Percentiles rank a stretch among this genome's conserved stretches.
These are phyloP conservation scores for Phymatotrichopsis omnivora DNA, from an alignment of 2,329 filamentous ascomycete genomes.

Conservation along the genomic window DNA sequence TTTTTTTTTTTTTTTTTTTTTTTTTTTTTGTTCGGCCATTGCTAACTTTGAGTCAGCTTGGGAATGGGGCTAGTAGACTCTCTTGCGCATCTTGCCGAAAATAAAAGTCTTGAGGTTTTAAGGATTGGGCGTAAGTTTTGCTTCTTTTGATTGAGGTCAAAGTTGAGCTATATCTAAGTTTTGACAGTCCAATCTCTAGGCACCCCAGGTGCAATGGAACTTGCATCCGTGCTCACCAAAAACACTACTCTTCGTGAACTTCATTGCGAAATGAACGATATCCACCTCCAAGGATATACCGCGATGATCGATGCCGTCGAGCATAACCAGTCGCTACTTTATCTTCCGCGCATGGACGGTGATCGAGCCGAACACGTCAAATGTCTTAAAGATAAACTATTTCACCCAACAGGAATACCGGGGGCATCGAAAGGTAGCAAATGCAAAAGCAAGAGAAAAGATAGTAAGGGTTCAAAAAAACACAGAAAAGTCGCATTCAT, in stretches of 20 bases:
- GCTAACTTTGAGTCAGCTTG: no score
- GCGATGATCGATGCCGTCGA: conserved; percentile 59
- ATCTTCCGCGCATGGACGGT: conserved; percentile 52
- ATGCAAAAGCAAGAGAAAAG: conserved; percentile 22
- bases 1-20: no score
- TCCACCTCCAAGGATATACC: conserved; percentile 59
- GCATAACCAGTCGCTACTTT: conserved; percentile 52
- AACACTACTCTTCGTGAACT: conserved; percentile 55
- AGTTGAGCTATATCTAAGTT: conserved; percentile 7
- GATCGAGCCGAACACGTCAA: conserved; percentile 53
- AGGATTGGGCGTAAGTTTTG: conserved; percentile 44
- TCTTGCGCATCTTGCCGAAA: conserved; percentile 53
- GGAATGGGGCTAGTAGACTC: conserved; percentile 59
- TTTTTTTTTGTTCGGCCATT: no score
- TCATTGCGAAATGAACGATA: conserved; percentile 62
- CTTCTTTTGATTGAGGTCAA: background rate
- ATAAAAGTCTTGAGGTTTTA: conserved; percentile 51
- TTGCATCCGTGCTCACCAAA: conserved; percentile 56
- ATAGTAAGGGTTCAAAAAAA: conserved; percentile 8
- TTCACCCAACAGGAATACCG: conserved; percentile 23
- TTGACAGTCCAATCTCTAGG: conserved; percentile 52
- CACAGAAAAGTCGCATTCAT: conserved; percentile 21
- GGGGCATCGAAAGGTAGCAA: conserved; percentile 17
- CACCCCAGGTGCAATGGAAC: conserved; percentile 56
- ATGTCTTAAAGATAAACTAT: conserved; percentile 29